Evolutionary conservation across 768 basidiomycete species (phyloP).

Genomic region (Filobasidium floriforme): DNA sequence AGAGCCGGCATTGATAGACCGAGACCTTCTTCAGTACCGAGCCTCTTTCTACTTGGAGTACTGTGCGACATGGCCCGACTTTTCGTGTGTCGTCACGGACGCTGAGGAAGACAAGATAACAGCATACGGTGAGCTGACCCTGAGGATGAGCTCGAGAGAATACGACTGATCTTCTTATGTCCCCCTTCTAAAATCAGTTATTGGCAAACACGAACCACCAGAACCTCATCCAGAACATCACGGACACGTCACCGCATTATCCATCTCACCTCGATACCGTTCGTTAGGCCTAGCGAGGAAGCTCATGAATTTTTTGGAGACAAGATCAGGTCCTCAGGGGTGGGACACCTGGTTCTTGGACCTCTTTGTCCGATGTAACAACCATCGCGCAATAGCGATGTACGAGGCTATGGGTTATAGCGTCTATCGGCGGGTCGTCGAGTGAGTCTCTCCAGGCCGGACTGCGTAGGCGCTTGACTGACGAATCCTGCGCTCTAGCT

Average conservation of each 20-base stretch:
- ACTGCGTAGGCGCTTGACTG: slow-evolving; percentile 70
- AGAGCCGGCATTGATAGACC: slow-evolving; percentile 20
- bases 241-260: slow-evolving; percentile 90
- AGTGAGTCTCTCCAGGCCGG: slow-evolving; percentile 73
- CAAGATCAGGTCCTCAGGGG: slow-evolving; percentile 54
- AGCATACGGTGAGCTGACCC: slow-evolving; percentile 69
- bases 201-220: slow-evolving; percentile 66
- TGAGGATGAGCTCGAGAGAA: too few relatives aligned
- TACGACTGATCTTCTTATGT: too few relatives aligned
- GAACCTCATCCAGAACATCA: slow-evolving; percentile 40
- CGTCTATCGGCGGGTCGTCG: slow-evolving; percentile 79
- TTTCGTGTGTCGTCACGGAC: slow-evolving; percentile 74
- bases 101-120: slow-evolving; percentile 69
- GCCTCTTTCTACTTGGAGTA: slow-evolving; percentile 83
- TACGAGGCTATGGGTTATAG: slow-evolving; percentile 90
- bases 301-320: slow-evolving; percentile 80
- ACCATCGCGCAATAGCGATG: slow-evolving; percentile 74
- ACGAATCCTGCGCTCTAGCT: slow-evolving; percentile 20
- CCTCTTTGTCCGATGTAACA: slow-evolving; percentile 86
- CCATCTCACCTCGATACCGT: slow-evolving; percentile 88
- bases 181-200: slow-evolving; percentile 56
- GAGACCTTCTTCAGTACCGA: slow-evolving; percentile 56
- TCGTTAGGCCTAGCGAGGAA: slow-evolving; percentile 75
- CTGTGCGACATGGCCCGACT: slow-evolving; percentile 82
- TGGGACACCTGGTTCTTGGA: slow-evolving; percentile 75